Evolutionary conservation across 192 early-diverging fungal genomes (phyloP), one percentile per base, ranked within the genome.

Genomic region (Backusella morwellensis): DNA sequence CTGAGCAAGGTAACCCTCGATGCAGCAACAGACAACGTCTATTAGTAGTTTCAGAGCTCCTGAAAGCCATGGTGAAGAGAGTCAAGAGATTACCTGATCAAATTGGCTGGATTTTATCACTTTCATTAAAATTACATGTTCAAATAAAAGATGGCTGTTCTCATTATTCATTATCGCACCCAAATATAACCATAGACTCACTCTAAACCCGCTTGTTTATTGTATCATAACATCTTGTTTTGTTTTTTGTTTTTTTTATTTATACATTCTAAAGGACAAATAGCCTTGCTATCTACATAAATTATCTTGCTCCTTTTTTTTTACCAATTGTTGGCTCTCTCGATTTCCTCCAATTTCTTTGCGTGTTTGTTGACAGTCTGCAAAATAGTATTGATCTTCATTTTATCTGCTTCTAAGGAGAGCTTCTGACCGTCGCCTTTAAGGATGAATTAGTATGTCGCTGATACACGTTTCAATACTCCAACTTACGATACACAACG

Each of bases 321-420:
- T 68, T 75, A 77, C 81, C 83, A 88, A 76, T 78, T 34, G 9
- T 83, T 78, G 69, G 85, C 85, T 38, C 83, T 80, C 59, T 88
- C 85, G 15, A 81, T 81, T 78, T 88, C 87, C 71, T 88, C 84
- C 72, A 88, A 70, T 42, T 86, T 86, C 77, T 81, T 86, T 44
- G 87, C 85, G 66, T 88, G 87, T 71, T 86, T 88, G 80, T 85
- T 85, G 1, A 88, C 84, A 66, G 82, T 70, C 19, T 80, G 81
- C 23, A 88, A 63, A 36, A 88, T 73, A 66, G 78, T 70, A 69
- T 84, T 79, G 63, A 88, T 82, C 56, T 86, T 86, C 78, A 86
- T 78, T 17, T 86, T 81, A 32, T 78, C 85, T n/a, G 85, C 38
- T 19, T 83, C 70, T 29, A 88, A 66, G 19, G 80, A 52, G 11